These are phyloP conservation scores for Tricholoma saponaceum DNA, from an alignment of 768 basidiomycete genomes.

Conservation along the genomic window DNA sequence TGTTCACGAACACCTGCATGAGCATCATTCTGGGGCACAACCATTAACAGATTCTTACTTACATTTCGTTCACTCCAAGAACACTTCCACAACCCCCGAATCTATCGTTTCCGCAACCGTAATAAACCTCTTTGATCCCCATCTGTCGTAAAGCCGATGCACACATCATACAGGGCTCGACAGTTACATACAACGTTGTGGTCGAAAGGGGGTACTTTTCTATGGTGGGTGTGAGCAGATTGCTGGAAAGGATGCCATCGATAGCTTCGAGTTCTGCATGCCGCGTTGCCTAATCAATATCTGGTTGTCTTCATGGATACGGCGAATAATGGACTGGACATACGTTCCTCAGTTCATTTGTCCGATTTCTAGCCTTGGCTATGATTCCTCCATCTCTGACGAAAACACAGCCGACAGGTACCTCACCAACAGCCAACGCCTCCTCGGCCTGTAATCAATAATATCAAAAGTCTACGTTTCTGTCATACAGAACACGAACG, in stretches of 20 bases:
- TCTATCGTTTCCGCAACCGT: conserved; percentile 92
- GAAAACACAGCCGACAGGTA: conserved; percentile 96
- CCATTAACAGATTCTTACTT: conserved; percentile 16
- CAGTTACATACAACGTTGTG: conserved; percentile 93
- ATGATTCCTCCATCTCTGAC: conserved; percentile 75
- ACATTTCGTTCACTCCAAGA: conserved; percentile 79
- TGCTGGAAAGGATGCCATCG: conserved; percentile 73
- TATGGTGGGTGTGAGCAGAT: conserved; percentile 48
- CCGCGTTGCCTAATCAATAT: conserved; percentile 73
- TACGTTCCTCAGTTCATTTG: conserved; percentile 92
- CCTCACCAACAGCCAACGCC: conserved; percentile 80
- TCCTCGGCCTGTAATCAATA: conserved; percentile 62
- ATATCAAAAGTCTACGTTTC: conserved; percentile 9
- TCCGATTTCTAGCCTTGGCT: conserved; percentile 86
- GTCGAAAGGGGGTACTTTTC: conserved; percentile 60
- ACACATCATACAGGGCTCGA: conserved; percentile 99
- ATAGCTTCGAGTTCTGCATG: conserved; percentile 98
- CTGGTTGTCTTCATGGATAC: conserved; percentile 2
- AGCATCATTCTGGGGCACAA: background rate
- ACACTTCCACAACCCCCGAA: conserved; percentile 98
- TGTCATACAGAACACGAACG: conserved; percentile 1
- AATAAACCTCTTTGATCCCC: conserved; percentile 86
- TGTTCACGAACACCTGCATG: conserved; percentile 23
- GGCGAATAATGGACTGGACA: conserved; percentile 12
- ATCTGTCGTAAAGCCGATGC: conserved; percentile 92